These are phyloP conservation scores for Stellera chamaejasme DNA, from an alignment of 345 rosid genomes.

Conservation along the genomic window DNA sequence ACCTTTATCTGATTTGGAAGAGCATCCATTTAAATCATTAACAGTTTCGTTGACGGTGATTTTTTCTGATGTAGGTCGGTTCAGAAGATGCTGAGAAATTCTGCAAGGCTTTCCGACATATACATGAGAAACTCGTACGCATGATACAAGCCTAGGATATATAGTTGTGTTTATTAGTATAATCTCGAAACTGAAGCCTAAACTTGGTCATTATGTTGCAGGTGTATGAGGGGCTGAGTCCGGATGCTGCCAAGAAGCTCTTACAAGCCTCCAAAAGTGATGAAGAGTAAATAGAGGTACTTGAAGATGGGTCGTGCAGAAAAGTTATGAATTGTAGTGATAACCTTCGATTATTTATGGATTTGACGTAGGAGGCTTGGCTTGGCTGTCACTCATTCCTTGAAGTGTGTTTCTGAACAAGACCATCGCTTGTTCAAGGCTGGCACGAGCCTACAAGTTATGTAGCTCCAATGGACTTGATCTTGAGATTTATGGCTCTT, in stretches of 20 bases:
- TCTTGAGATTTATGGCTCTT: no score
- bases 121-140: conserved; percentile 76
- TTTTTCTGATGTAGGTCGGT: conserved; percentile 38
- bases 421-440: no score
- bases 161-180: not conserved
- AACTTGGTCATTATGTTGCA: conserved; percentile 16
- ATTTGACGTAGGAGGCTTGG: no score
- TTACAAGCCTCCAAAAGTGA: conserved; percentile 16
- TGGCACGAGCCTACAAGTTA: no score
- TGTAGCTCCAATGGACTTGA: no score
- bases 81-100: conserved; percentile 62
- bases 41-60: not conserved
- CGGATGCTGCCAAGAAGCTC: conserved; percentile 48
- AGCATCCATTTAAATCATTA: no score
- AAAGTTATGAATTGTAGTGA: no score
- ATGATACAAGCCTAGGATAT: not conserved
- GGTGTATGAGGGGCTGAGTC: conserved; percentile 61
- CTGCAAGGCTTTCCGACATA: conserved; percentile 62
- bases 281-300: conserved; percentile 5
- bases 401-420: no score
- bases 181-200: not conserved
- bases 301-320: no score
- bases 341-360: no score
- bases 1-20: no score
- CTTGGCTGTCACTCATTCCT: no score